Base-by-base conservation (phyloP, 495 filamentous ascomycete genomes). In the Chlorociboria aeruginascens region DNA sequence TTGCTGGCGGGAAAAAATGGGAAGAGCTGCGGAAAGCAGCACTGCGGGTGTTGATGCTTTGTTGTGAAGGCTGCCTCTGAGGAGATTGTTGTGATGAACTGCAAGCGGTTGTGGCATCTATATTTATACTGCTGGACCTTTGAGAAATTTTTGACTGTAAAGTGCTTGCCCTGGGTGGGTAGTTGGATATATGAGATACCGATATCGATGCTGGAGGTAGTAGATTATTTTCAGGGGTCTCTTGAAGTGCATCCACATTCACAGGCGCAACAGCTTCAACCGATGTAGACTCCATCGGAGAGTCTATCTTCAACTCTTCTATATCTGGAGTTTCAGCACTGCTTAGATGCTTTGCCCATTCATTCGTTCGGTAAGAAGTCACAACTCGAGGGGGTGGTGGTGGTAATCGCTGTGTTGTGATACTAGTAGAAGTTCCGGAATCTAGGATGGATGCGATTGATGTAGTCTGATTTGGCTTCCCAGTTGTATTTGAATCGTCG, bases 301-400 rank as follows among this genome's bases (percentile, higher is more conserved):
- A 61, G 50, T 73, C 59, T 7, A 69, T 39, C 29, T 71, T 63
- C 8, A 85, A 61, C 1, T 73, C 69, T 11, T 90, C 85, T 6
- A 77, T 55, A n/a, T 85, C 80, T 20, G 87, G 89, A 3, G 63
- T 66, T 13, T 95, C 90, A 4, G 90, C 90, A 36, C 72, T 65
- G 29, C 79, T 76, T 14, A 94, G 66, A 63, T 95, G 87, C 58
- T 95, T 95, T 0, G 89, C 88, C 90, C 90, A 97, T 66, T 97
- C 89, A 54, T 95, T 94, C 6, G 89, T 96, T 40, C 90, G 78
- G 56, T 92, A 96, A 0, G 81, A 84, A 58, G 84, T 69, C 0
- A 87, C 79, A 9, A 95, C 70, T 45, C 71, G 81, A 1, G 89
- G 89, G n/a, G 80, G 42, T 14, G 67, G 69, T 3, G 63, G 54